Conservation (phyloP, 805 yeast genomes). For the Zygosaccharomyces pseudorouxii region DNA sequence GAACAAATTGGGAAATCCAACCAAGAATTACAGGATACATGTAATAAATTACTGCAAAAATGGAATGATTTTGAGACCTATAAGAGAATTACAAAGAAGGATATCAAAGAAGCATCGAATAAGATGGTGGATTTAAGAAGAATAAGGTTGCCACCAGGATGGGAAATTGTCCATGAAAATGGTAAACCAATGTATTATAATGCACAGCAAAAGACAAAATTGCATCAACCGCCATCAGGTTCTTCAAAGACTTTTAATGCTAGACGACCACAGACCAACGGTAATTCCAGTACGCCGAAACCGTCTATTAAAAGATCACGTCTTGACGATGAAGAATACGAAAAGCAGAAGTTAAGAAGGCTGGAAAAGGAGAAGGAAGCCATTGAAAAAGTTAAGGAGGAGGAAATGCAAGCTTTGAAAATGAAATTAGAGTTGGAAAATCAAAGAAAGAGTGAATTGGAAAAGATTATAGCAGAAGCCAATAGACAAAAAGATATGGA, state of each 20-base stretch:
- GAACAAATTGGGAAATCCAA: slow-evolving; percentile 25
- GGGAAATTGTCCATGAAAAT: slow-evolving; percentile 35
- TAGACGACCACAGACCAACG: slow-evolving; percentile 6
- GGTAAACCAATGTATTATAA: slow-evolving; percentile 34
- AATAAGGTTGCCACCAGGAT: slow-evolving; percentile 33
- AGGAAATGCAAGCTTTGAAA: slow-evolving; percentile 24
- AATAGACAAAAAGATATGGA: slow-evolving; percentile 29
- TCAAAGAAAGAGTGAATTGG: slow-evolving; percentile 30
- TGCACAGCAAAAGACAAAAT: slow-evolving; percentile 28
- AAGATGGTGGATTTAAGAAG: slow-evolving; percentile 32
- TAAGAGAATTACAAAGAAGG: slow-evolving; percentile 72
- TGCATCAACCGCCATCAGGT: slow-evolving; percentile 31
- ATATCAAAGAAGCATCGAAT: slow-evolving; percentile 23
- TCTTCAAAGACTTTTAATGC: slow-evolving; percentile 15
- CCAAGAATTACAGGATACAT: slow-evolving; percentile 30
- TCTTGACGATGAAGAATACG: slow-evolving; percentile 29
- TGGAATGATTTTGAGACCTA: slow-evolving; percentile 79
- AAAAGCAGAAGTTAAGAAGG: slow-evolving; percentile 30
- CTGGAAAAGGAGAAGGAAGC: slow-evolving; percentile 24
- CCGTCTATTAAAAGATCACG: slow-evolving; percentile 18
- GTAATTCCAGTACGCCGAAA: slow-evolving; percentile 9
- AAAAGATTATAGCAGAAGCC: slow-evolving; percentile 40
- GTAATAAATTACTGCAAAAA: slow-evolving; percentile 44
- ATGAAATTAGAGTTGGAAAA: slow-evolving; percentile 25
- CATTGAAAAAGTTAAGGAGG: slow-evolving; percentile 22